These are phyloP conservation scores for Microdochium bolleyi DNA, from an alignment of 2,329 filamentous ascomycete genomes.

Conservation along the genomic window DNA sequence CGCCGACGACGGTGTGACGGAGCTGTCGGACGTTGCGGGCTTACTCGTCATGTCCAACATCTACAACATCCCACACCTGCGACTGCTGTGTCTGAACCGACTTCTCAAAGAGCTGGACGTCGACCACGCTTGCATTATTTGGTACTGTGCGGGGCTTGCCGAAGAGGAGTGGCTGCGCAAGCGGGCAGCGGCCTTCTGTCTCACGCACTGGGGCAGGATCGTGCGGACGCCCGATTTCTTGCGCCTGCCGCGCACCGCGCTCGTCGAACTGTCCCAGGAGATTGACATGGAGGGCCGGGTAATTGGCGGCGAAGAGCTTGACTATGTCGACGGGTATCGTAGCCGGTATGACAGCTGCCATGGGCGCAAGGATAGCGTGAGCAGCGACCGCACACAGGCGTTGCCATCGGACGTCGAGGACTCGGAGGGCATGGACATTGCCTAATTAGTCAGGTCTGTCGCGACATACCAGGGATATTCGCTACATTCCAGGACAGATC, in stretches of 20 bases:
- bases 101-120: slow-evolving; percentile 87
- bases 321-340: slow-evolving; percentile 44
- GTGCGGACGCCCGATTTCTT: slow-evolving; percentile 86
- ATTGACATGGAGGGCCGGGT: slow-evolving; percentile 90
- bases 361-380: slow-evolving; percentile 49
- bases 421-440: slow-evolving; percentile 56
- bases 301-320: slow-evolving; percentile 76
- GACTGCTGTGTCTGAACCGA: slow-evolving; percentile 83
- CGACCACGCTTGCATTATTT: slow-evolving; percentile 89
- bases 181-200: slow-evolving; percentile 78
- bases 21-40: slow-evolving; percentile 81
- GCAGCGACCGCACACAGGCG: slow-evolving; percentile 50
- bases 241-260: slow-evolving; percentile 64
- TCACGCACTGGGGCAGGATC: slow-evolving; percentile 90
- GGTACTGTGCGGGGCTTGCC: slow-evolving; percentile 86
- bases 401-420: slow-evolving; percentile 51
- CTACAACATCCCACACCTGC: slow-evolving; percentile 91
- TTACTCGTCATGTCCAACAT: slow-evolving; percentile 97
- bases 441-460: slow-evolving; percentile 6
- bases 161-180: slow-evolving; percentile 91
- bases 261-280: slow-evolving; percentile 89
- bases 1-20: slow-evolving; percentile 63
- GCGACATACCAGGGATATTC: too few relatives aligned
- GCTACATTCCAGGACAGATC: too few relatives aligned
- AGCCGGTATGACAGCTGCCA: slow-evolving; percentile 33